These are phyloP conservation scores for Chalciporus piperatoides DNA, from an alignment of 1,284 basidiomycete species.

Conservation along the genomic window DNA sequence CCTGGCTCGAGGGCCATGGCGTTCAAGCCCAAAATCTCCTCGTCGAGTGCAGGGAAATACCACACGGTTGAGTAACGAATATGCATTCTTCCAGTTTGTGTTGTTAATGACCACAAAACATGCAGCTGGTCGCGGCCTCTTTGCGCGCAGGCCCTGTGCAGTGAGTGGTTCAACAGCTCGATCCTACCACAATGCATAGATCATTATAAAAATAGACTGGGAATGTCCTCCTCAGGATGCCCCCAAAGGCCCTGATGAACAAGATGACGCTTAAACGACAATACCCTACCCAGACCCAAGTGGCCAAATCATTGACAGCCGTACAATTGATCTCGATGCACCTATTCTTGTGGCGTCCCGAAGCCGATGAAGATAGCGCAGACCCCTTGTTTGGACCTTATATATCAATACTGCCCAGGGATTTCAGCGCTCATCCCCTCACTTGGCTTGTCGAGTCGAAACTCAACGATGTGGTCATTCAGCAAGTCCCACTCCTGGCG, in stretches of 20 bases:
- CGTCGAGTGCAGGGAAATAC: slow-evolving; percentile 44
- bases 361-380: slow-evolving; percentile 36
- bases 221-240: slow-evolving; percentile 62
- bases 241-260: slow-evolving; percentile 68
- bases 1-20: slow-evolving; percentile 55
- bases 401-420: slow-evolving; percentile 65
- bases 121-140: slow-evolving; percentile 70
- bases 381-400: slow-evolving; percentile 73
- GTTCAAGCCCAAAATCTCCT: slow-evolving; percentile 42
- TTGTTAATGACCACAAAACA: slow-evolving; percentile 7
- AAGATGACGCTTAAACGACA: slow-evolving; percentile 54
- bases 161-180: slow-evolving; percentile 32
- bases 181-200: neutral
- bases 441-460: slow-evolving; percentile 53
- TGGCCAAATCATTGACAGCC: slow-evolving; percentile 43
- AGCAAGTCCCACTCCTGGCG: slow-evolving; percentile 35
- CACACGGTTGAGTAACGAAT: slow-evolving; percentile 35
- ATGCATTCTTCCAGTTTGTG: neutral
- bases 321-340: slow-evolving; percentile 61
- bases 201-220: slow-evolving; percentile 40
- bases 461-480: slow-evolving; percentile 9
- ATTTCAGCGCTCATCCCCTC: slow-evolving; percentile 74
- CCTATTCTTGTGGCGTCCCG: slow-evolving; percentile 51
- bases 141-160: slow-evolving; percentile 45
- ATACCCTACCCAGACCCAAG: slow-evolving; percentile 40